phyloP scores from a whole-genome alignment of 768 basidiomycete genomes.

The Suillus luteus region DNA sequence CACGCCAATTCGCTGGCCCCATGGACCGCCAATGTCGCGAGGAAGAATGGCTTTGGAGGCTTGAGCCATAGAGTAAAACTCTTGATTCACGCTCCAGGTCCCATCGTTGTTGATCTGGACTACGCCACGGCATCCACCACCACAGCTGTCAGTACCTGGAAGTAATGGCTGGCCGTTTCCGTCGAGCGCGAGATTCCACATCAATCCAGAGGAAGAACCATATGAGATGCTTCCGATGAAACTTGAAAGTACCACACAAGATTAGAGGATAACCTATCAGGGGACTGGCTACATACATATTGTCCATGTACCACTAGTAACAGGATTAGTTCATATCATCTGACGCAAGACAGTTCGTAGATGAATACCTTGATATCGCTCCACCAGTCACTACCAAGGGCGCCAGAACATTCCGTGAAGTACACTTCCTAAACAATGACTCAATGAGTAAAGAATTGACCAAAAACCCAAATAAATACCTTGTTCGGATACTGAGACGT shows the following conservation, averaged over 20 bases:
- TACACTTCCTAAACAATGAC: conserved; percentile 36
- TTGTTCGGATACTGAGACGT: conserved; percentile 57
- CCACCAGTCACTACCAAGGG: conserved; percentile 76
- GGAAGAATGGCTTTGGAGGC: conserved; percentile 74
- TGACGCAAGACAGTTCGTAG: not conserved
- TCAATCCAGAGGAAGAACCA: conserved; percentile 48
- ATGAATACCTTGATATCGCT: conserved; percentile 65
- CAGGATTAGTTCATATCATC: conserved; percentile 15
- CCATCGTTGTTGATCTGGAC: conserved; percentile 67
- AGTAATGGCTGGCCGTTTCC: conserved; percentile 62
- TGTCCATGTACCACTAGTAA: conserved; percentile 66
- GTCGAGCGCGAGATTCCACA: conserved; percentile 79
- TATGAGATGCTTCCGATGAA: conserved; percentile 42
- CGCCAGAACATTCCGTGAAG: conserved; percentile 67
- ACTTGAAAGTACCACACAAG: conserved; percentile 15
- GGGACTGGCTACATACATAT: conserved; percentile 44
- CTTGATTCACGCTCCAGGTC: conserved; percentile 67
- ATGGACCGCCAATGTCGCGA: conserved; percentile 66
- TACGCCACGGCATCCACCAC: conserved; percentile 65
- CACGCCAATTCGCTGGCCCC: conserved; percentile 66
- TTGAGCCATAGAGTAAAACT: conserved; percentile 78
- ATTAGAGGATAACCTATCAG: conserved; percentile 21
- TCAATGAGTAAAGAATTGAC: not conserved
- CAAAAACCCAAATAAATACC: conserved; percentile 22
- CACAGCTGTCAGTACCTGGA: conserved; percentile 65